phyloP scores from a whole-genome alignment of 108 stramenopile genomes.

The Fistulifera pelliculosa region DNA sequence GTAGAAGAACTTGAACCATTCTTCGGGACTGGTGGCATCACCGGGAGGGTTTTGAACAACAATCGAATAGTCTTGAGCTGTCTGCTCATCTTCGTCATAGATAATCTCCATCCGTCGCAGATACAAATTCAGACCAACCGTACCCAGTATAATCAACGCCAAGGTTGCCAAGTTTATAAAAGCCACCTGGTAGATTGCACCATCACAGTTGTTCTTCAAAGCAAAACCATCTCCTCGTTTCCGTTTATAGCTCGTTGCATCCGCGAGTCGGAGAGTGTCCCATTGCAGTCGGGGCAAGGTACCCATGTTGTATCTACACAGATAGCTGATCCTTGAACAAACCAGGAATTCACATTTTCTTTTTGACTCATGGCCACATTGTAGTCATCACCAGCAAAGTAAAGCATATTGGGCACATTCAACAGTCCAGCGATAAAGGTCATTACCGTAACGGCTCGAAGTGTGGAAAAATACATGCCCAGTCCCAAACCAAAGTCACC shows the following conservation, averaged over 20 bases:
- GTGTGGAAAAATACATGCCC: slow-evolving; percentile 74
- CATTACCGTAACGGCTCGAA: slow-evolving; percentile 47
- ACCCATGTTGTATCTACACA: slow-evolving; percentile 62
- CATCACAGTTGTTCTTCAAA: slow-evolving; percentile 69
- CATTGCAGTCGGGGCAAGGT: slow-evolving; percentile 28
- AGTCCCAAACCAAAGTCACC: slow-evolving; percentile 54
- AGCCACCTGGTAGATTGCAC: slow-evolving; percentile 34
- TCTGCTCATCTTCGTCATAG: slow-evolving; percentile 84
- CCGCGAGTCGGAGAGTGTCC: slow-evolving; percentile 11
- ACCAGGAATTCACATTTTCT: slow-evolving; percentile 8
- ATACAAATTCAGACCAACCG: slow-evolving; percentile 29
- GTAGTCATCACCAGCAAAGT: slow-evolving; percentile 57
- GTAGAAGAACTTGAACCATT: slow-evolving; percentile 76
- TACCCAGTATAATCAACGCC: slow-evolving; percentile 33
- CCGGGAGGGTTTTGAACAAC: slow-evolving; percentile 66
- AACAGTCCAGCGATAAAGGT: slow-evolving; percentile 54
- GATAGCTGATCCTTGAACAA: slow-evolving; percentile 21
- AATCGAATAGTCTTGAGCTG: slow-evolving; percentile 88
- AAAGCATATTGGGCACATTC: slow-evolving; percentile 57
- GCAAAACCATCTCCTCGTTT: slow-evolving; percentile 24
- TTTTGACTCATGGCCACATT: slow-evolving; percentile 4
- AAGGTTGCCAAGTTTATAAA: slow-evolving; percentile 50
- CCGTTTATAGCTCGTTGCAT: slow-evolving; percentile 12
- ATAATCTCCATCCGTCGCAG: slow-evolving; percentile 37
- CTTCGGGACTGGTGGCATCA: slow-evolving; percentile 75